A percentile compares a stretch with the other conserved stretches of the same genome.
These are phyloP conservation scores for Sungouiozyma intestinalis DNA, from an alignment of 805 yeast genomes.

Conservation along the genomic window DNA sequence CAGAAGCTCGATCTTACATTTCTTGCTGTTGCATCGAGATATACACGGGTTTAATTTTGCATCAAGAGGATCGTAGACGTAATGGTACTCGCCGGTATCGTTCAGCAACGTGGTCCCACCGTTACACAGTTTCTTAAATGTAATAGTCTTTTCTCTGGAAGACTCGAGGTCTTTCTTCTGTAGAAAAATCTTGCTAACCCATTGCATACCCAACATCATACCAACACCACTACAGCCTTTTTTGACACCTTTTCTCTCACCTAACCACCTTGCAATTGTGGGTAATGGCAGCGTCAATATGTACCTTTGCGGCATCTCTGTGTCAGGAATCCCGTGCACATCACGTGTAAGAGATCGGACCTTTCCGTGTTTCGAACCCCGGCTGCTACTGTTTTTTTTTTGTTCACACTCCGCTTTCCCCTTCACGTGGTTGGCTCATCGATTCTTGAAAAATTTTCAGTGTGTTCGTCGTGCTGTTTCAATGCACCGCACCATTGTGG, in stretches of 20 bases:
- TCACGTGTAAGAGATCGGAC: too few relatives aligned
- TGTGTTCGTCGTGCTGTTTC: too few relatives aligned
- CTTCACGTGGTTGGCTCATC: background rate
- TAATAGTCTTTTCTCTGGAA: slow-evolving; percentile 5
- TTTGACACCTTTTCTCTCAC: too few relatives aligned
- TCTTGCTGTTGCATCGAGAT: slow-evolving; percentile 4
- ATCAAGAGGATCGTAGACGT: slow-evolving; percentile 12
- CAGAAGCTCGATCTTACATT: slow-evolving; percentile 9
- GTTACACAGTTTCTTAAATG: slow-evolving; percentile 10
- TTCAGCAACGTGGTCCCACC: slow-evolving; percentile 16
- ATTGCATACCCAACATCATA: background rate
- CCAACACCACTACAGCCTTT: background rate
- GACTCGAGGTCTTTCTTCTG: background rate
- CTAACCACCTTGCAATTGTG: too few relatives aligned
- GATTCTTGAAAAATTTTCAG: background rate
- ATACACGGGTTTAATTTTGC: slow-evolving; percentile 10
- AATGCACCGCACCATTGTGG: too few relatives aligned
- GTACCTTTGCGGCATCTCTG: background rate
- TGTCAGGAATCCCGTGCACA: background rate
- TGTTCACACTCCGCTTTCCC: background rate
- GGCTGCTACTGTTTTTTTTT: too few relatives aligned
- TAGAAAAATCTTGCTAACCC: background rate
- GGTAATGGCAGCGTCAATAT: background rate
- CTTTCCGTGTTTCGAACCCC: too few relatives aligned
- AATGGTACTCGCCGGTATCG: slow-evolving; percentile 10